These are phyloP conservation scores for Metarhizium sp. DNA, from an alignment of 2,329 filamentous ascomycete genomes.

Conservation along the genomic window DNA sequence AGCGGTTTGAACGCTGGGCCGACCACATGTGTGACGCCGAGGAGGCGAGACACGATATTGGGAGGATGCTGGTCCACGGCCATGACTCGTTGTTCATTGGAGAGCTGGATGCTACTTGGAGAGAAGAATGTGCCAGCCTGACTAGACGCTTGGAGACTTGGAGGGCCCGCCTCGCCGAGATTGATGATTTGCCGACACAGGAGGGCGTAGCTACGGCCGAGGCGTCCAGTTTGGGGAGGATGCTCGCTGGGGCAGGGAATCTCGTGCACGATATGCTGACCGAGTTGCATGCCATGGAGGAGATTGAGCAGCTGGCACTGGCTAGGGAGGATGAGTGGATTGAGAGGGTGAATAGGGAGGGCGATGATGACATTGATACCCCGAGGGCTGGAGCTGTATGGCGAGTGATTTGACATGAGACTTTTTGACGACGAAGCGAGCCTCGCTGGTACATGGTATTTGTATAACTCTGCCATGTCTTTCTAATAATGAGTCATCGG, in stretches of 20 bases:
- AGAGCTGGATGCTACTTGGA: slow-evolving; percentile 48
- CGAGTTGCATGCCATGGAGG: slow-evolving; percentile 54
- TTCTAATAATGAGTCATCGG: neutral
- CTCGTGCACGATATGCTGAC: slow-evolving; percentile 50
- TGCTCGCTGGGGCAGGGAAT: slow-evolving; percentile 36
- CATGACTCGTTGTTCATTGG: slow-evolving; percentile 39
- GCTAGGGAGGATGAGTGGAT: slow-evolving; percentile 51
- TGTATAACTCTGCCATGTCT: neutral
- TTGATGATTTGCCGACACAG: slow-evolving; percentile 24
- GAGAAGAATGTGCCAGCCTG: slow-evolving; percentile 44
- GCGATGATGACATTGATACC: slow-evolving; percentile 24
- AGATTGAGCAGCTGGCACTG: slow-evolving; percentile 49
- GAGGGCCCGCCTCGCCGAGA: slow-evolving; percentile 35
- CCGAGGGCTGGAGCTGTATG: slow-evolving; percentile 38
- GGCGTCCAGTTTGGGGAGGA: slow-evolving; percentile 31
- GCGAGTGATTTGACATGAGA: slow-evolving; percentile 25
- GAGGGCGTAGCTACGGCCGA: slow-evolving; percentile 5
- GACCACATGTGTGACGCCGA: slow-evolving; percentile 36
- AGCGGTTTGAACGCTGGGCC: slow-evolving; percentile 52
- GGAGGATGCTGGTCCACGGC: slow-evolving; percentile 20
- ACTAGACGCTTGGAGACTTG: slow-evolving; percentile 46
- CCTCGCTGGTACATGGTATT: neutral
- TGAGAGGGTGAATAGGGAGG: slow-evolving; percentile 38
- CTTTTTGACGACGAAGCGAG: neutral
- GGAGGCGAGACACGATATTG: slow-evolving; percentile 29